Conservation (phyloP, 169 alveolate species). For the Sarcocystis neurona region DNA sequence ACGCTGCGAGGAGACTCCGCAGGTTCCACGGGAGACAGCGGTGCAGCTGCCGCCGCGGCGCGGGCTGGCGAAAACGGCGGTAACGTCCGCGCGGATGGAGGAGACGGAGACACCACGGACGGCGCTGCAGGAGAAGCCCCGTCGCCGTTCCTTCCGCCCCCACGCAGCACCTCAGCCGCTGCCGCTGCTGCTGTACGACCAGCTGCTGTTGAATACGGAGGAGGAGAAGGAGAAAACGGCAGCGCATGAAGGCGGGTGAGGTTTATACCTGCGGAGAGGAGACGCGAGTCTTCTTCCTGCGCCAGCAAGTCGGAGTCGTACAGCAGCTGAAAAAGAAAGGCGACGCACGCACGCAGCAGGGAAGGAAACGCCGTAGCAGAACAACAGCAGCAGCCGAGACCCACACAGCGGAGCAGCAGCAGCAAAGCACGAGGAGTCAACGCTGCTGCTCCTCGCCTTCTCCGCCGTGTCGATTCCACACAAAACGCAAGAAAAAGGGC, state of each 20-base stretch:
- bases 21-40: no score
- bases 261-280: neutral
- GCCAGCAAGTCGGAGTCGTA: slow-evolving; percentile 52
- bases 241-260: neutral
- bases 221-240: neutral
- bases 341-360: neutral
- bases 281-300: neutral
- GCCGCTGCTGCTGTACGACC: slow-evolving; percentile 7
- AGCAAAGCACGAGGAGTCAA: neutral
- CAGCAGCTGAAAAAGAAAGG: neutral
- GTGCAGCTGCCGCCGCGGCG: no score
- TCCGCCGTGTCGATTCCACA: no score
- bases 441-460: no score
- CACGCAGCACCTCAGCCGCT: neutral
- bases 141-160: no score
- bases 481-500: neutral
- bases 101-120: neutral
- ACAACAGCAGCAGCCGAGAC: neutral
- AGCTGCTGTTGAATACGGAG: neutral
- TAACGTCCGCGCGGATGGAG: no score
- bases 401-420: neutral
- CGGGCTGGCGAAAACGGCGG: no score
- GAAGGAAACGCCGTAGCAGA: neutral
- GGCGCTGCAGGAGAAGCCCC: no score
- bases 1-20: no score